Percentiles rank a stretch among this genome's conserved stretches.
phyloP scores from a whole-genome alignment of 2,329 filamentous ascomycete species.

The Aspergillus hiratsukae region DNA sequence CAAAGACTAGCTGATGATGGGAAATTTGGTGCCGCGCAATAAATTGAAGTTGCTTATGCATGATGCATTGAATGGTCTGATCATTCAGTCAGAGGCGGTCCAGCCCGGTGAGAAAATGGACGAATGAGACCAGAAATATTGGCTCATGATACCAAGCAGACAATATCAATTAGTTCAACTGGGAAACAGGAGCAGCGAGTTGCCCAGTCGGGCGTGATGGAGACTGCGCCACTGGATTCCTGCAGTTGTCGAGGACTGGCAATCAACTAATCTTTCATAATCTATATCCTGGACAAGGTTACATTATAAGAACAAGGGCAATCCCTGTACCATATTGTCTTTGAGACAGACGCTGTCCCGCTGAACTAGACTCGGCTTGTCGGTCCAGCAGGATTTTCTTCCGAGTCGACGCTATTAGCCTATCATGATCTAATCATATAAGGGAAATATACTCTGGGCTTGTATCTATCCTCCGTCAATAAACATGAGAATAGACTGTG shows the following conservation, averaged over 20 bases:
- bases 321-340: not conserved
- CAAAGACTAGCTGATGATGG: no score
- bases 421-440: not conserved
- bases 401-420: no score
- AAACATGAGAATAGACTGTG: not conserved
- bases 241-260: not conserved
- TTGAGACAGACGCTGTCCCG: not conserved
- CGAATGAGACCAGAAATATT: no score
- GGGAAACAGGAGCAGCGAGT: no score
- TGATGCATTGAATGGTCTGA: not conserved
- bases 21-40: not conserved
- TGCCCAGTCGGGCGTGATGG: no score
- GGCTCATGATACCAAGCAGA: no score
- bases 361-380: not conserved
- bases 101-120: not conserved
- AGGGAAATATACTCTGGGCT: no score
- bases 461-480: not conserved
- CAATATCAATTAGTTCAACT: no score
- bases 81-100: not conserved
- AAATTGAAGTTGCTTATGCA: not conserved
- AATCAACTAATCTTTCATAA: not conserved
- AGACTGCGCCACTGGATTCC: not conserved
- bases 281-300: not conserved
- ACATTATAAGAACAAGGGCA: not conserved
- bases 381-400: not conserved